Base-by-base conservation (phyloP, 2,329 filamentous ascomycete genomes). In the Didymella arachidicola region DNA sequence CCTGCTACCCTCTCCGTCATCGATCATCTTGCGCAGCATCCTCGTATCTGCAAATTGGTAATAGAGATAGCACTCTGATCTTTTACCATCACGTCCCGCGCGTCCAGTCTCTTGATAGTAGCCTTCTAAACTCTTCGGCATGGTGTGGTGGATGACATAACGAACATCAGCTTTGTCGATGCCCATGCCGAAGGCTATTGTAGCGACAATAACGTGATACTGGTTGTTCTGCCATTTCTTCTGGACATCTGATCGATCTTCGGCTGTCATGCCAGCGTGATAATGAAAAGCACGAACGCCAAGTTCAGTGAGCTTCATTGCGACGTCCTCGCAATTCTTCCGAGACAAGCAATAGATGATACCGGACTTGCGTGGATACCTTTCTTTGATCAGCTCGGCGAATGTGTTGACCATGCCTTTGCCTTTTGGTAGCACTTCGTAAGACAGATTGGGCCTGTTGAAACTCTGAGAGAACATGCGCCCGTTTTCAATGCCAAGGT, bases 181-280 rank as follows among this genome's bases (percentile, higher is more conserved):
- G n/a, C 95, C 95, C 95, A 99, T 99, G 7, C 95, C 95, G 73
- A 99, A 99, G 25, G 95, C 95, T 75, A 99, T 98, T 0, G 95
- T 99, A 19, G 95, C 96, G 48, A 99, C 95, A 42, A 99, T 96
- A 32, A 99, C 91, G 66, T 97, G 90, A 69, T 89, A 86, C 50
- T 82, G 79, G 6, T 93, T 92, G 42, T 79, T 80, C 75, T 99
- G 95, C 95, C 95, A 99, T 29, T 87, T 78, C 60, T 85, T 85
- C 75, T 98, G 94, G 4, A 95, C 85, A 7, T 83, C 75, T 1
- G 83, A 82, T 73, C 94, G 94, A 50, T 90, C 86, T 4, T 84
- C 79, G 0, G 89, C 74, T 2, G 86, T 80, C 78, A 99, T 87
- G 5, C 83, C 86, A 12, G 94, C 95, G 74, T 99, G 95, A 72